A percentile compares a stretch with the other conserved stretches of the same genome.
These are phyloP conservation scores for Phanerodontia chrysosporium DNA, from an alignment of 768 basidiomycete genomes.

Conservation along the genomic window DNA sequence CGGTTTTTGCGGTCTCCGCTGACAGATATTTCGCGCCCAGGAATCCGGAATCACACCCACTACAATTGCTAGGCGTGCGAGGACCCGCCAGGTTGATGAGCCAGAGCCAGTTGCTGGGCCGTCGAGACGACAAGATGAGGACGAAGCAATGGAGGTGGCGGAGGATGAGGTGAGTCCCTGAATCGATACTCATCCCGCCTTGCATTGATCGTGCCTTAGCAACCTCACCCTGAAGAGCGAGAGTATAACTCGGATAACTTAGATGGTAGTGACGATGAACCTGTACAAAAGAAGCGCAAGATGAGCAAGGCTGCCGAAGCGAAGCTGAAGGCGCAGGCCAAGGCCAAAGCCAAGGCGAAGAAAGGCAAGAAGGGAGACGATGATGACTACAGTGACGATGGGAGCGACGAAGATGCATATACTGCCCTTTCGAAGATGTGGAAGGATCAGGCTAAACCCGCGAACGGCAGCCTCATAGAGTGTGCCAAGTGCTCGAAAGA, in stretches of 20 bases:
- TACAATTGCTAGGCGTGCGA: slow-evolving; percentile 35
- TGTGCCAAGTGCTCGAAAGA: slow-evolving; percentile 81
- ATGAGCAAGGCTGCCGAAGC: slow-evolving; percentile 39
- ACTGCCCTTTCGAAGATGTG: slow-evolving; percentile 53
- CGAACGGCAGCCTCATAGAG: slow-evolving; percentile 72
- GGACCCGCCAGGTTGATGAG: slow-evolving; percentile 26
- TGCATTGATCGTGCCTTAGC: no score
- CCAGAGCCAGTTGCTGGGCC: slow-evolving; percentile 21
- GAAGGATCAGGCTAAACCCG: slow-evolving; percentile 45
- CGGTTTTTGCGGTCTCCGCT: not conserved
- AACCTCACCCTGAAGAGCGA: slow-evolving; percentile 17
- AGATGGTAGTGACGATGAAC: slow-evolving; percentile 50
- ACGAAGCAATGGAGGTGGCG: not conserved
- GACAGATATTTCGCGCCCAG: slow-evolving; percentile 27
- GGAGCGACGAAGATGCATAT: slow-evolving; percentile 57
- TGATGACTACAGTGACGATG: slow-evolving; percentile 33
- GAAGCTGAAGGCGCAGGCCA: slow-evolving; percentile 39
- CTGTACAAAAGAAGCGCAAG: slow-evolving; percentile 49
- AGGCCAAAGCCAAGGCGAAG: slow-evolving; percentile 32
- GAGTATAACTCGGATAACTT: slow-evolving; percentile 75
- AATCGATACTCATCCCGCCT: no score
- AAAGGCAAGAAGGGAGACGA: slow-evolving; percentile 34
- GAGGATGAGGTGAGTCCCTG: slow-evolving; percentile 13
- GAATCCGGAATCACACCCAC: slow-evolving; percentile 49
- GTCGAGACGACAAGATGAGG: slow-evolving; percentile 23